These are phyloP conservation scores for Fusarium duplospermum DNA, from an alignment of 2,329 filamentous ascomycete genomes.

Conservation along the genomic window DNA sequence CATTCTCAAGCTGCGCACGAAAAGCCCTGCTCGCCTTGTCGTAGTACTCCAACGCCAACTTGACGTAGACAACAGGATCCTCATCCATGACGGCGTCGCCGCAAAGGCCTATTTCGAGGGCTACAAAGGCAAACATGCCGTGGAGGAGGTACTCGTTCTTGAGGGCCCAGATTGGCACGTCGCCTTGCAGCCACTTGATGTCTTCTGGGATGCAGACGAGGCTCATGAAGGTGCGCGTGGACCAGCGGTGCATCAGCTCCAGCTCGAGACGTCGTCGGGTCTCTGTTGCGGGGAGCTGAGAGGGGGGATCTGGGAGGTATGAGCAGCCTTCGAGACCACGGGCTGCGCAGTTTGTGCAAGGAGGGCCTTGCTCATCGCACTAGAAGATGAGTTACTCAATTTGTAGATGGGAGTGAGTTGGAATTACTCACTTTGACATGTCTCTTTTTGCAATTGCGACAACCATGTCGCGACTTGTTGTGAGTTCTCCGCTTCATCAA, in stretches of 20 bases:
- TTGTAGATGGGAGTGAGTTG: background rate
- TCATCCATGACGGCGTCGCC: constrained; percentile 25
- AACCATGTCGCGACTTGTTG: constrained; percentile 42
- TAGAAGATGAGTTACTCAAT: constrained; percentile 11
- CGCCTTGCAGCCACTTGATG: constrained; percentile 47
- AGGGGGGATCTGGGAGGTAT: constrained; percentile 26
- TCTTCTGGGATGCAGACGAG: constrained; percentile 54
- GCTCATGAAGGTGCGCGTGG: constrained; percentile 56
- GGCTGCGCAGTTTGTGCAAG: constrained; percentile 49
- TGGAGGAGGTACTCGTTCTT: constrained; percentile 54
- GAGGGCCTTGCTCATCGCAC: constrained; percentile 53
- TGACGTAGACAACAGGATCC: constrained; percentile 34
- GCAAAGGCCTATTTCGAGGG: constrained; percentile 39
- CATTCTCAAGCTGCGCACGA: constrained; percentile 33
- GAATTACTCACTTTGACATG: constrained; percentile 36
- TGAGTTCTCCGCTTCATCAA: constrained; percentile 40
- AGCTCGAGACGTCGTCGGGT: constrained; percentile 53
- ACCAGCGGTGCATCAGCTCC: constrained; percentile 64
- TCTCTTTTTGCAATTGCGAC: constrained; percentile 42
- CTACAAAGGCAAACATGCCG: constrained; percentile 46
- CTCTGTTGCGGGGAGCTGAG: constrained; percentile 23
- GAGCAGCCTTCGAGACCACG: constrained; percentile 40
- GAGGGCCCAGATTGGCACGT: constrained; percentile 51
- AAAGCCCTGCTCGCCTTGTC: constrained; percentile 39
- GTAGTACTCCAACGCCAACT: constrained; percentile 41